A percentile compares a stretch with the other conserved stretches of the same genome.
Evolutionary conservation across 257 asterid genomes (phyloP).

Genomic region (Solanum corneliomulleri): DNA sequence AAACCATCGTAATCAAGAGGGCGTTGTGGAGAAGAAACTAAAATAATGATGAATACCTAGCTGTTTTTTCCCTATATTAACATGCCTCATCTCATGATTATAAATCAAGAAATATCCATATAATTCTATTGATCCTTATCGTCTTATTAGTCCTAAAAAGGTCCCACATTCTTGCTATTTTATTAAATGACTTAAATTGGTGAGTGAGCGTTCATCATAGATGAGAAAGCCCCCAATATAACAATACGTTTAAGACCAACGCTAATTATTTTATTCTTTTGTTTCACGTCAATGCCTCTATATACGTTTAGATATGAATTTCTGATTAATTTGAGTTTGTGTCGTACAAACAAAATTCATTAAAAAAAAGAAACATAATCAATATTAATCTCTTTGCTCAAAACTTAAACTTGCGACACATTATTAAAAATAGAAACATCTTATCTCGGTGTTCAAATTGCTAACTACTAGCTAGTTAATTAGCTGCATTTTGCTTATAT

Average conservation of each 20-base stretch:
- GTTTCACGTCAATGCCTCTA: background rate
- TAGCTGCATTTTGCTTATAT: background rate
- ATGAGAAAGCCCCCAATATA: background rate
- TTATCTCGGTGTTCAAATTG: background rate
- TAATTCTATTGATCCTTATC: background rate
- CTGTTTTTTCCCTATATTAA: background rate
- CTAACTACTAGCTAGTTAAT: background rate
- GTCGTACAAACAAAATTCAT: background rate
- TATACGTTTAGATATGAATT: background rate
- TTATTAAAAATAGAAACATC: background rate
- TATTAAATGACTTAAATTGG: background rate
- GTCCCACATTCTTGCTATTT: background rate
- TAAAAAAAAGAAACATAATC: background rate
- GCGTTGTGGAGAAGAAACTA: background rate
- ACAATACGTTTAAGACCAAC: background rate
- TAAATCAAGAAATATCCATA: background rate
- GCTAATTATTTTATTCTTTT: background rate
- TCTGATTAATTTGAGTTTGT: background rate
- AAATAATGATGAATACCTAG: background rate
- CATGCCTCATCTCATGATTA: background rate
- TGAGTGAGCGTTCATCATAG: background rate
- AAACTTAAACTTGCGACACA: background rate
- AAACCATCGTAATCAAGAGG: background rate
- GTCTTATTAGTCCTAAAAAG: background rate
- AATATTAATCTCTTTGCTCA: background rate